Conservation (phyloP, 2,329 filamentous ascomycete species). For the Chaetomiaceae sp. region DNA sequence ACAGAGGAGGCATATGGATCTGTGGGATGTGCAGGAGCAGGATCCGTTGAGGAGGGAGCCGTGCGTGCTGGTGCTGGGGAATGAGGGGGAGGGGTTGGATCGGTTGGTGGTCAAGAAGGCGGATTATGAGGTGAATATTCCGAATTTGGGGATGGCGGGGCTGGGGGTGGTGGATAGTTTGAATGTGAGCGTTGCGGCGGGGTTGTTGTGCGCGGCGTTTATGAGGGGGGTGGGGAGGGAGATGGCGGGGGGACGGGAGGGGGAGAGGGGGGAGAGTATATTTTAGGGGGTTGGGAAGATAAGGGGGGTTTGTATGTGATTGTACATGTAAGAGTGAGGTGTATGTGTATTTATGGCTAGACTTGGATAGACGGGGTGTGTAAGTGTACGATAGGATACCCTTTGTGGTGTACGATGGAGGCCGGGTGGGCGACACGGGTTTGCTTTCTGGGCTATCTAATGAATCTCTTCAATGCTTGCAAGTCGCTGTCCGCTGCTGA, state of each 20-base stretch:
- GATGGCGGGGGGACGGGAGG: constrained; percentile 10
- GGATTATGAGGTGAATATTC: constrained; percentile 64
- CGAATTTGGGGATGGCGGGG: constrained; percentile 46
- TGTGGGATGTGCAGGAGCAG: constrained; percentile 44
- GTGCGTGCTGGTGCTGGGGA: constrained; percentile 76
- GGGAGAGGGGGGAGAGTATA: constrained; percentile 9
- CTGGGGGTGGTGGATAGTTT: constrained; percentile 70
- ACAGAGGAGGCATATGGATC: constrained; percentile 43
- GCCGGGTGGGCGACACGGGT: too few species aligned
- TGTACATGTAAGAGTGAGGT: neutral
- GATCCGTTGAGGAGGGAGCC: constrained; percentile 58
- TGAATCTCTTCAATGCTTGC: too few species aligned
- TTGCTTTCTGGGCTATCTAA: too few species aligned
- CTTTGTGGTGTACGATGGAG: constrained; percentile 5
- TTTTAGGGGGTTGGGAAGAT: neutral
- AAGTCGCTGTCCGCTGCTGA: too few species aligned
- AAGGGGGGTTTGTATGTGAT: constrained; percentile 7
- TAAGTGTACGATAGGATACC: constrained; percentile 20
- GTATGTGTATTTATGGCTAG: neutral
- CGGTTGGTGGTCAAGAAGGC: constrained; percentile 57
- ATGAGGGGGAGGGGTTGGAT: constrained; percentile 72
- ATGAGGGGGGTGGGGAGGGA: constrained; percentile 40
- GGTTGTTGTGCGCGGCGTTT: constrained; percentile 68
- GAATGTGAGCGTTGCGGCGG: constrained; percentile 88
- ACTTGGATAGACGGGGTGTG: neutral